These are phyloP conservation scores for Acanthamoeba healyi DNA, from an alignment of 208 protist genomes.

Conservation along the genomic window DNA sequence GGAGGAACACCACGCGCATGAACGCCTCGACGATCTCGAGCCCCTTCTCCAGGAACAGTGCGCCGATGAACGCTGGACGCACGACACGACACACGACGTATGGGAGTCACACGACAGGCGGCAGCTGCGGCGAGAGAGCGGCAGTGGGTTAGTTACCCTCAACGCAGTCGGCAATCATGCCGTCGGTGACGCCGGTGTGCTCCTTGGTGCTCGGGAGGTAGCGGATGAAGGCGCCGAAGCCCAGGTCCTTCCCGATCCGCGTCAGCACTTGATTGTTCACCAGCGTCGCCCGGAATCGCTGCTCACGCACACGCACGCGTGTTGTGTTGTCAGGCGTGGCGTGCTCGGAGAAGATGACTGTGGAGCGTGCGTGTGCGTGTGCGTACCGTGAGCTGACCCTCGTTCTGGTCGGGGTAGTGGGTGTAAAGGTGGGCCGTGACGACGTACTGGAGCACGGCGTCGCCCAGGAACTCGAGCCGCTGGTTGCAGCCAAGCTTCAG, in stretches of 20 bases:
- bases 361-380: no score
- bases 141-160: not conserved
- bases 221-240: not conserved
- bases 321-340: no score
- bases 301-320: not conserved
- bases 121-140: not conserved
- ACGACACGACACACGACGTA: not conserved
- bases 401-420: not conserved
- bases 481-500: conserved; percentile 27
- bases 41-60: conserved; percentile 17
- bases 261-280: conserved; percentile 29
- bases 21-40: not conserved
- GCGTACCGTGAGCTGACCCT: conserved; percentile 9
- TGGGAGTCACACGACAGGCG: not conserved
- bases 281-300: not conserved
- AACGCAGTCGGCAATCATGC: conserved; percentile 28
- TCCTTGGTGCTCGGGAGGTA: not conserved
- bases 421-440: not conserved
- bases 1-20: not conserved
- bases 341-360: not conserved
- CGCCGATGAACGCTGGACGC: not conserved
- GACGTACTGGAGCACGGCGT: conserved; percentile 49
- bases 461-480: conserved; percentile 52
- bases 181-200: not conserved
- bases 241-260: not conserved